These are phyloP conservation scores for Pterulicium gracile DNA, from an alignment of 1,284 basidiomycete genomes.

Conservation along the genomic window DNA sequence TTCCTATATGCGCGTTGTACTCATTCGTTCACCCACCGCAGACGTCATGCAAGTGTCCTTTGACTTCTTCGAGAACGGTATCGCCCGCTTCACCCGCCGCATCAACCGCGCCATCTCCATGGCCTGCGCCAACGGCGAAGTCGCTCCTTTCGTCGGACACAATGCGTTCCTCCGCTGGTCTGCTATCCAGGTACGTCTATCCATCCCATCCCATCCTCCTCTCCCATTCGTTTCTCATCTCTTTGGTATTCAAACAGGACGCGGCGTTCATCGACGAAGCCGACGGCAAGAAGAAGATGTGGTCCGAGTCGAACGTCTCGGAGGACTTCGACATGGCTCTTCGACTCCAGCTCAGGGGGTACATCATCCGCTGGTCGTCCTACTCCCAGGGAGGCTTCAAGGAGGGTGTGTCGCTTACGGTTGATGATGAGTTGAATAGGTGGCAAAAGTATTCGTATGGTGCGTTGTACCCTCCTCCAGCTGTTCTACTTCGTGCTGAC, in stretches of 20 bases:
- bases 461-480: conserved; percentile 12
- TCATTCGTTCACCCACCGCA: too few species aligned
- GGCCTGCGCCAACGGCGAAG: conserved; percentile 70
- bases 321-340: conserved; percentile 76
- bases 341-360: conserved; percentile 29
- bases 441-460: conserved; percentile 88
- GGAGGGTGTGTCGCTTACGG: conserved; percentile 77
- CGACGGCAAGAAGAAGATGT: conserved; percentile 62
- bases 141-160: conserved; percentile 34
- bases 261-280: conserved; percentile 60
- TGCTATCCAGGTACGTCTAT: background rate
- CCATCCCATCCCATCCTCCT: conserved; percentile 66
- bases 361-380: conserved; percentile 54
- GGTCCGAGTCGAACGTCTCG: conserved; percentile 80
- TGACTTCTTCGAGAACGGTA: conserved; percentile 82
- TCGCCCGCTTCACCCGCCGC: conserved; percentile 73
- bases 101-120: conserved; percentile 73
- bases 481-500: conserved; percentile 4
- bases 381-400: conserved; percentile 74
- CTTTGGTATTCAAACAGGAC: conserved; percentile 80
- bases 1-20: too few species aligned
- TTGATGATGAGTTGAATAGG: conserved; percentile 69
- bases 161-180: conserved; percentile 7
- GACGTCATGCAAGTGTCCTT: conserved; percentile 81
- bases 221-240: conserved; percentile 82